A percentile compares a stretch with the other conserved stretches of the same genome.
These are phyloP conservation scores for Fusarium tjaetaba DNA, from an alignment of 2,329 filamentous ascomycete species.

Conservation along the genomic window DNA sequence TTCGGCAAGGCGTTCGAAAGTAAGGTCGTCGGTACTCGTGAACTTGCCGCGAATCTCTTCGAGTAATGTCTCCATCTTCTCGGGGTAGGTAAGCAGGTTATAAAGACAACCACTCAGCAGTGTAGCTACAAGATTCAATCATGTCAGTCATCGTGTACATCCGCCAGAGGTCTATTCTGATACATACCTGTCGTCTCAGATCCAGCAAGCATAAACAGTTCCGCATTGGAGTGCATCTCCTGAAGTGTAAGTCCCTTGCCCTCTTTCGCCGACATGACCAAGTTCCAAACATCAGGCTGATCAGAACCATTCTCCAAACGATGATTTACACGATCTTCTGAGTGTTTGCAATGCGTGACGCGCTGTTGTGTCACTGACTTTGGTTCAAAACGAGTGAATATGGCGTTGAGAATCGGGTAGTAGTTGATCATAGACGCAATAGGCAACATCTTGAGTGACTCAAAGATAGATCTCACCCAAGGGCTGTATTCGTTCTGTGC, in stretches of 20 bases:
- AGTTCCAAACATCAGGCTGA: conserved; percentile 19
- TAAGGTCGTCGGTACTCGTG: background rate
- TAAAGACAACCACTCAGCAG: conserved; percentile 2
- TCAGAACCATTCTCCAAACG: conserved; percentile 10
- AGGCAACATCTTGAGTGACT: background rate
- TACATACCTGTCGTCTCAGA: conserved; percentile 14
- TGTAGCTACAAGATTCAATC: background rate
- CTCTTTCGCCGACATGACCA: conserved; percentile 10
- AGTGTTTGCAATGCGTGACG: conserved; percentile 6
- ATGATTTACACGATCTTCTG: conserved; percentile 1
- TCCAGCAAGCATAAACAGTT: conserved; percentile 22
- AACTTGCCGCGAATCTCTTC: background rate
- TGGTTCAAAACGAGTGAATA: conserved; percentile 5
- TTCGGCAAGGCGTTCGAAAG: background rate
- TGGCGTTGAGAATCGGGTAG: background rate
- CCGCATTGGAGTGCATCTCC: conserved; percentile 22
- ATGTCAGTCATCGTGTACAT: background rate
- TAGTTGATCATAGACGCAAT: conserved; percentile 3
- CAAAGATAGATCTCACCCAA: conserved; percentile 42
- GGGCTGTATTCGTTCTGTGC: conserved; percentile 39
- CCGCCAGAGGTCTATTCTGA: fast-evolving
- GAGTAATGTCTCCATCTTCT: background rate
- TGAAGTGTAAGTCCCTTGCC: conserved; percentile 12
- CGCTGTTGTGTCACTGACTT: conserved; percentile 8
- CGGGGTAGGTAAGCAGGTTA: background rate